Evolutionary conservation across 1,139 yeast species (phyloP).

Genomic region (Scheffersomyces segobiensis): DNA sequence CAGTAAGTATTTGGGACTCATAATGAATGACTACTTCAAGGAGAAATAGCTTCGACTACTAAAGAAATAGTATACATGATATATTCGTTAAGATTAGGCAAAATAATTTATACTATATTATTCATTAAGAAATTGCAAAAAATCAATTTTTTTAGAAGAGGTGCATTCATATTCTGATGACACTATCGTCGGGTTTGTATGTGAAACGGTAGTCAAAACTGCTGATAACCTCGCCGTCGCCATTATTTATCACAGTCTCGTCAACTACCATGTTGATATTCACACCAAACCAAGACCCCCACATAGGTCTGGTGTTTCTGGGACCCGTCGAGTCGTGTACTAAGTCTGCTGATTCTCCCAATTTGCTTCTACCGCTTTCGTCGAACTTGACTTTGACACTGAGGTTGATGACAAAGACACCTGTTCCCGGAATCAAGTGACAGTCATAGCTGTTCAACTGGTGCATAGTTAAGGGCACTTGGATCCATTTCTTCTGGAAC

Average conservation of each 20-base stretch:
- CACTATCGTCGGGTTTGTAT: slow-evolving; percentile 58
- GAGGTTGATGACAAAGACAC: slow-evolving; percentile 52
- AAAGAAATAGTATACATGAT: neutral
- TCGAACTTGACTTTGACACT: slow-evolving; percentile 72
- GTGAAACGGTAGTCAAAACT: slow-evolving; percentile 68
- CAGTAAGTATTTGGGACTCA: slow-evolving; percentile 31
- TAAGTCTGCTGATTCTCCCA: slow-evolving; percentile 61
- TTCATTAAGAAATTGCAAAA: neutral
- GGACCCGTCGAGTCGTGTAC: slow-evolving; percentile 15
- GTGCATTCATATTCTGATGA: slow-evolving; percentile 33
- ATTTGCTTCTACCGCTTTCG: slow-evolving; percentile 65
- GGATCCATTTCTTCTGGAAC: slow-evolving; percentile 67
- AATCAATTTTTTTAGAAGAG: neutral
- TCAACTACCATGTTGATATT: slow-evolving; percentile 60
- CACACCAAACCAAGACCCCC: slow-evolving; percentile 75
- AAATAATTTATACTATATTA: no score
- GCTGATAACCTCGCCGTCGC: slow-evolving; percentile 48
- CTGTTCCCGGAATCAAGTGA: slow-evolving; percentile 72
- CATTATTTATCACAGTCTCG: slow-evolving; percentile 46
- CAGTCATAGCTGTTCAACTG: slow-evolving; percentile 62
- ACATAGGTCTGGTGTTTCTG: slow-evolving; percentile 34
- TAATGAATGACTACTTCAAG: slow-evolving; percentile 31
- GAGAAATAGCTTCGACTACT: neutral
- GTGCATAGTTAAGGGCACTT: slow-evolving; percentile 63
- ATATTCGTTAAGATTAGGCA: neutral